These are phyloP conservation scores for Fusarium nisikadoi DNA, from an alignment of 2,329 filamentous ascomycete genomes.

Conservation along the genomic window DNA sequence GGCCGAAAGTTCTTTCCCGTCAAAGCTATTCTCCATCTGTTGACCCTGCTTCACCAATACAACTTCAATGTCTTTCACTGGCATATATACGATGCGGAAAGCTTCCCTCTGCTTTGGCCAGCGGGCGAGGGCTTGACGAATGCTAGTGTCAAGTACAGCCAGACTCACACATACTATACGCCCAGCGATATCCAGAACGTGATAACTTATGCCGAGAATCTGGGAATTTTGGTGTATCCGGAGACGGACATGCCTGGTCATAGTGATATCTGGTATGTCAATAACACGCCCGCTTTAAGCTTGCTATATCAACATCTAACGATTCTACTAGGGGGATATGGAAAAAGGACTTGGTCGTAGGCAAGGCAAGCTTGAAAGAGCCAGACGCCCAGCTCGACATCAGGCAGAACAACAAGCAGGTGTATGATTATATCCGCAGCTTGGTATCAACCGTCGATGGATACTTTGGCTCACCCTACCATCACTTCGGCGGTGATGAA, in stretches of 20 bases:
- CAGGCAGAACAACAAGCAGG: neutral
- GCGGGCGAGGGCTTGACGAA: neutral
- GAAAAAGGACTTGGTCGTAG: conserved; percentile 8
- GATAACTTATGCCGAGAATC: neutral
- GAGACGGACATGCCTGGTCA: conserved; percentile 21
- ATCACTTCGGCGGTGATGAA: conserved; percentile 18
- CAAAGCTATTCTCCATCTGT: neutral
- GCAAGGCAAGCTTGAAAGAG: neutral
- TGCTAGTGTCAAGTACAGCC: neutral
- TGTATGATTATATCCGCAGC: neutral
- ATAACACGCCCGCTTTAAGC: rapidly evolving
- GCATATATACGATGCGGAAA: conserved; percentile 20
- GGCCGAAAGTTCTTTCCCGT: conserved; percentile 19
- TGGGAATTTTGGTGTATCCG: conserved; percentile 1
- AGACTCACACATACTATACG: neutral
- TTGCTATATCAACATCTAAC: neutral
- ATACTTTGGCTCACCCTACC: neutral
- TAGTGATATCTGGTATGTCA: conserved; percentile 8
- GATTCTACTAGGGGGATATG: neutral
- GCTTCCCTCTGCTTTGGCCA: conserved; percentile 5
- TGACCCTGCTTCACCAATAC: conserved; percentile 5
- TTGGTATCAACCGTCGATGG: neutral
- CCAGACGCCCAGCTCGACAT: conserved; percentile 11
- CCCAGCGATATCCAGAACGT: neutral
- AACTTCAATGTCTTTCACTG: conserved; percentile 24